Base-by-base conservation (phyloP, 257 asterid species). In the Phtheirospermum japonicum region DNA sequence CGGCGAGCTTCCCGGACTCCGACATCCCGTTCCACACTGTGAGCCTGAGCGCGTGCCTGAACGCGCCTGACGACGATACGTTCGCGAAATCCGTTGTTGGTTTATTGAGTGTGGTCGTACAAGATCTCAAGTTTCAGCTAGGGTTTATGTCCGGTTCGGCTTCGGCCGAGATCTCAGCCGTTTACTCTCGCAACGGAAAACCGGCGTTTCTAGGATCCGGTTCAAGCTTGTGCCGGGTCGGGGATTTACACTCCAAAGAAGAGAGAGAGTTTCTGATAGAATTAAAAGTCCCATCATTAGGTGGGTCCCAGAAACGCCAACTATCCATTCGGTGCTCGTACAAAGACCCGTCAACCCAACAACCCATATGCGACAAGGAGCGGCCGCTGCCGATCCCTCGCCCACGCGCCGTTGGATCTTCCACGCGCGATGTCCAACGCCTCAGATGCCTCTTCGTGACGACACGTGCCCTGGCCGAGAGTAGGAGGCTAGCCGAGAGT, bases 291-390 rank as follows among this genome's bases (percentile, higher is more conserved):
- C 89, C 91, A 74, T 77, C 84, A 28, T 60, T 59, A 0, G 28
- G 54, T 20, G 80, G 87, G 75, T n/a, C 87, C 85, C 91, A 75
- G 3, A 36, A 61, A 59, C 81, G 80, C 48, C 75, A 73, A 13
- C 58, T 88, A 76, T 77, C 91, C 75, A 81, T 83, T 54, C 76
- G 84, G 73, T 77, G 83, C 78, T 71, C 80, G 10, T 79, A 72
- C 82, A 77, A 71, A 59, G 91, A 85, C 85, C 89, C 94, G 80
- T 85, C 87, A 76, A 85, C 87, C 42, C 82, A 78, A 54, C 83
- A 67, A 64, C 61, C 69, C 26, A 56, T 75, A 26, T 43, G 70
- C 63, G 78, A 80, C 53, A 75, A 72, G 48, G 94, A 85, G 40
- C 82, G 75, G 34, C 75, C 77, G n/a, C 77, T 85, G 0, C 17